Conservation (phyloP, 495 filamentous ascomycete genomes). For the Xeromyces bisporus region DNA sequence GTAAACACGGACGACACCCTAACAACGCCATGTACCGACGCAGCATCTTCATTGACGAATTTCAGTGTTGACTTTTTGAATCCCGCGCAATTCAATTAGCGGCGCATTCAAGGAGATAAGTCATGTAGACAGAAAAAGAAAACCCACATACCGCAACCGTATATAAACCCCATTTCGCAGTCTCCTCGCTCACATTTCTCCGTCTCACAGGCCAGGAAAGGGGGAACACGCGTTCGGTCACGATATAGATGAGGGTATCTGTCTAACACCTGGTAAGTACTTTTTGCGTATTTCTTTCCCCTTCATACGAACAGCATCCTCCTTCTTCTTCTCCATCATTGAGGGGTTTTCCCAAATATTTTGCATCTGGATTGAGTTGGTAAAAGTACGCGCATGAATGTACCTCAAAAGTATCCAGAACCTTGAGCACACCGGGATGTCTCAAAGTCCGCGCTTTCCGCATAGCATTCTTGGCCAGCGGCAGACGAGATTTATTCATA, state of each 20-base stretch:
- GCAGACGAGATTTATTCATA: constrained; percentile 59
- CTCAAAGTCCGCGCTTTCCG: constrained; percentile 81
- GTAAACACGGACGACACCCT: constrained; percentile 74
- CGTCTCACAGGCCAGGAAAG: constrained; percentile 73
- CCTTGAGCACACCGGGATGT: constrained; percentile 85
- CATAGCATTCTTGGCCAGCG: constrained; percentile 80
- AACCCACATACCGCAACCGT: constrained; percentile 49
- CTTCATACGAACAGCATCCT: not conserved
- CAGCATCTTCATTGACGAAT: constrained; percentile 88
- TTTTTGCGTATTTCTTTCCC: too few relatives aligned
- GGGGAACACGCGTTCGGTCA: constrained; percentile 76
- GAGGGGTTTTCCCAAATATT: too few relatives aligned
- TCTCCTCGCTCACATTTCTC: constrained; percentile 71
- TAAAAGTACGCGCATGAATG: constrained; percentile 5
- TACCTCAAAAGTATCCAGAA: constrained; percentile 89
- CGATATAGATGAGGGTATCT: constrained; percentile 84
- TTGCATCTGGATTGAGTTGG: too few relatives aligned
- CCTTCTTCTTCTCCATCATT: not conserved
- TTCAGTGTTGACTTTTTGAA: constrained; percentile 66
- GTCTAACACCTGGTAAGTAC: constrained; percentile 37
- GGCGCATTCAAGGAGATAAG: not conserved
- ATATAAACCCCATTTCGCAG: constrained; percentile 86
- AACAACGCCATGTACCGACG: constrained; percentile 75
- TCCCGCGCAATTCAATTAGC: constrained; percentile 2
- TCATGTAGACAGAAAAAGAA: not conserved